A percentile compares a stretch with the other conserved stretches of the same genome.
These are phyloP conservation scores for Thuidium tamariscinum DNA, from an alignment of 225 moss, liverwort and hornwort genomes.

Conservation along the genomic window DNA sequence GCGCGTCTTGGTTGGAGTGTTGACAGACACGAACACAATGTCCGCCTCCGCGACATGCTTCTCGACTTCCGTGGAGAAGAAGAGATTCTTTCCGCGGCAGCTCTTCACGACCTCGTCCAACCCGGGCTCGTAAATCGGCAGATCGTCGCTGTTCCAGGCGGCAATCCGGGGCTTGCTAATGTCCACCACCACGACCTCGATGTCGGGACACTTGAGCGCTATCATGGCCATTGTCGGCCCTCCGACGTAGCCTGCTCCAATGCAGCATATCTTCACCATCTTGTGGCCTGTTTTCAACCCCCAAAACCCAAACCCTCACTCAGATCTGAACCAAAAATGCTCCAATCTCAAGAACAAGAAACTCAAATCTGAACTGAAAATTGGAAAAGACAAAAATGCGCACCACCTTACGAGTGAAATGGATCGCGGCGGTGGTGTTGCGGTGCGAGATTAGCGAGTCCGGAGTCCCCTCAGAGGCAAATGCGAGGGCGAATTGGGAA, in stretches of 20 bases:
- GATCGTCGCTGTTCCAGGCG: slow-evolving; percentile 81
- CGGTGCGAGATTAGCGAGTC: background rate
- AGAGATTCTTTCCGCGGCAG: slow-evolving; percentile 66
- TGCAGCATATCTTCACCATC: slow-evolving; percentile 77
- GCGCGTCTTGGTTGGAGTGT: slow-evolving; percentile 80
- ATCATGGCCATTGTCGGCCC: slow-evolving; percentile 75
- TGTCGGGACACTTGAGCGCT: slow-evolving; percentile 51
- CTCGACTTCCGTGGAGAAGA: slow-evolving; percentile 80
- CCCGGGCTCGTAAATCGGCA: slow-evolving; percentile 91
- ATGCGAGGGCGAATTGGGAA: background rate
- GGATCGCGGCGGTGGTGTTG: too few relatives aligned
- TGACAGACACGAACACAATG: slow-evolving; percentile 91
- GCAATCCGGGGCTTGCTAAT: slow-evolving; percentile 84
- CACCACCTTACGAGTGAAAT: background rate
- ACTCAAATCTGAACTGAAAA: background rate
- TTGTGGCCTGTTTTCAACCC: background rate
- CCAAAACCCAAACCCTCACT: background rate
- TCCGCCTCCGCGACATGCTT: slow-evolving; percentile 64
- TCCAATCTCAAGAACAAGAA: background rate
- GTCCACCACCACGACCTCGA: slow-evolving; percentile 68
- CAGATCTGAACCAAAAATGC: background rate
- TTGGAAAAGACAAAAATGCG: background rate
- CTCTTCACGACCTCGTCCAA: slow-evolving; percentile 71
- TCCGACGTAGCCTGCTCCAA: slow-evolving; percentile 68
- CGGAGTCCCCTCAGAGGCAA: background rate